phyloP scores from a whole-genome alignment of 345 rosid genomes.

The Lepidium africanum region DNA sequence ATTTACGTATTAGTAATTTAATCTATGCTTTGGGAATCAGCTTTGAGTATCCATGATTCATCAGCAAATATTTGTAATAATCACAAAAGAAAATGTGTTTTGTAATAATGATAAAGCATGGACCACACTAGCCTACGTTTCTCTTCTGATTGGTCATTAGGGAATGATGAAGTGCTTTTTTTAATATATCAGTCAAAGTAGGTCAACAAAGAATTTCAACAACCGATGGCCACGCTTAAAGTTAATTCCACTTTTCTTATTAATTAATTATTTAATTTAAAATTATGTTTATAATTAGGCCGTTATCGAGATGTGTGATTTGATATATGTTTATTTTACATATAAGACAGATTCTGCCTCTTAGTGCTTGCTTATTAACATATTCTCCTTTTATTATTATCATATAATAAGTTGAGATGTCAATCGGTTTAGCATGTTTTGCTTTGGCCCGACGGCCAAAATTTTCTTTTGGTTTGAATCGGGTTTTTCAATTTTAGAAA shows the following conservation, averaged over 20 bases:
- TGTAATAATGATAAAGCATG: conserved; percentile 21
- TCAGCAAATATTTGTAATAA: conserved; percentile 1
- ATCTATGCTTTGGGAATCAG: conserved; percentile 17
- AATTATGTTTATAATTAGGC: background rate
- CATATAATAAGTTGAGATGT: too few species aligned
- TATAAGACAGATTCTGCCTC: conserved; percentile 16
- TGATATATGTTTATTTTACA: background rate
- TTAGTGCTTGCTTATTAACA: background rate
- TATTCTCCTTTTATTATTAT: too few species aligned
- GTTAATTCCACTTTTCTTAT: conserved; percentile 1
- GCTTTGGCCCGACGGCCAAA: too few species aligned
- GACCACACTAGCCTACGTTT: conserved; percentile 23
- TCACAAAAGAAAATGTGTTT: conserved; percentile 10
- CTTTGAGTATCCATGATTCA: background rate
- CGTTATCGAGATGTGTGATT: conserved; percentile 21
- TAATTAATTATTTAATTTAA: background rate
- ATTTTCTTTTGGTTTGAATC: too few species aligned
- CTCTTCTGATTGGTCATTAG: conserved; percentile 24
- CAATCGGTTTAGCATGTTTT: too few species aligned
- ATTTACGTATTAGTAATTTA: too few species aligned
- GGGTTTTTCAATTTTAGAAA: too few species aligned
- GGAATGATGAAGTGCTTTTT: conserved; percentile 18
- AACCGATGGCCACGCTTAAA: conserved; percentile 29
- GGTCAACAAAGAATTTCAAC: conserved; percentile 25
- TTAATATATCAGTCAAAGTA: conserved; percentile 26